These are phyloP conservation scores for Aspergillus novofumigatus DNA, from an alignment of 2,329 filamentous ascomycete species.

Conservation along the genomic window DNA sequence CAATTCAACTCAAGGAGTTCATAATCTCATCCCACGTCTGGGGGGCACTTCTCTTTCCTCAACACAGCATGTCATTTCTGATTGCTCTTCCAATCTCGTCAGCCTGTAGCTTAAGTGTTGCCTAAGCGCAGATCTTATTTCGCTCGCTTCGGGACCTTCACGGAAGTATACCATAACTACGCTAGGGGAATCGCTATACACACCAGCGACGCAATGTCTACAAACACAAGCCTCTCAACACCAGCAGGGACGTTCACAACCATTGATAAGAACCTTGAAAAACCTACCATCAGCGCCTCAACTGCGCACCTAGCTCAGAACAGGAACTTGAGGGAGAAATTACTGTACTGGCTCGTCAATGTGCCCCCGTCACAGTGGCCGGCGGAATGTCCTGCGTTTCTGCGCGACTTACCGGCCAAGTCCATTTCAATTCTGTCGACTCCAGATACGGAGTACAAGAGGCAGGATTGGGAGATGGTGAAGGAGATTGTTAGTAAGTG, in stretches of 20 bases:
- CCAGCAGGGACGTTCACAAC: constrained; percentile 21
- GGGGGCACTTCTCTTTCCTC: background rate
- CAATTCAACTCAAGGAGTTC: background rate
- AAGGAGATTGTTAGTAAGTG: constrained; percentile 53
- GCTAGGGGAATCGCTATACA: background rate
- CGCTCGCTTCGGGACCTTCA: background rate
- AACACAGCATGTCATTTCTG: background rate
- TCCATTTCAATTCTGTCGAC: constrained; percentile 67
- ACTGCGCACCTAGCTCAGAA: constrained; percentile 9
- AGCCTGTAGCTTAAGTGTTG: no score
- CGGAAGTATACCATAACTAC: background rate
- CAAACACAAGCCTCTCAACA: constrained; percentile 2
- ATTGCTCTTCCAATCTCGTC: no score
- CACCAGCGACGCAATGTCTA: background rate
- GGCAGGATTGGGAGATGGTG: constrained; percentile 67
- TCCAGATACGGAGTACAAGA: constrained; percentile 61
- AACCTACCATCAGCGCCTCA: constrained; percentile 12
- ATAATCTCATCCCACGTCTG: background rate
- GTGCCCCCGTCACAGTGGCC: constrained; percentile 61
- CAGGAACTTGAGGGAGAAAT: constrained; percentile 10
- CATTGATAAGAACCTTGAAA: constrained; percentile 19
- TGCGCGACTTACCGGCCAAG: constrained; percentile 61
- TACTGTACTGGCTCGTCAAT: constrained; percentile 82
- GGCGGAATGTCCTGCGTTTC: constrained; percentile 65
- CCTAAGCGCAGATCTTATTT: no score